phyloP scores from a whole-genome alignment of 805 yeast genomes.

The Candida orba region DNA sequence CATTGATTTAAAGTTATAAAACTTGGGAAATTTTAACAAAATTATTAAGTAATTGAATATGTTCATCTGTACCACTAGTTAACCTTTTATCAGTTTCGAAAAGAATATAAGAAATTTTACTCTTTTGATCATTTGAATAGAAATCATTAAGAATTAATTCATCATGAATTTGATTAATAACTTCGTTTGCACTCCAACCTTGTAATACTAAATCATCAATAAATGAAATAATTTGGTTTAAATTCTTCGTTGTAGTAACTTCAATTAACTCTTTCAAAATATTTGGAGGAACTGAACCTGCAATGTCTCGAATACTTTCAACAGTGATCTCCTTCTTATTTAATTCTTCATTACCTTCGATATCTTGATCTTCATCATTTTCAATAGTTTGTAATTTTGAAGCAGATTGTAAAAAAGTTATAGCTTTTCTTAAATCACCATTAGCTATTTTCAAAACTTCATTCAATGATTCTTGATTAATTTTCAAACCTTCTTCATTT shows the following conservation, averaged over 20 bases:
- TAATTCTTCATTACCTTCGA: conserved; percentile 24
- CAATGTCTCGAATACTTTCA: conserved; percentile 54
- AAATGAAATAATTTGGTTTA: conserved; percentile 28
- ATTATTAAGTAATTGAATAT: conserved; percentile 68
- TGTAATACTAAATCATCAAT: conserved; percentile 50
- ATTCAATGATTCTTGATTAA: conserved; percentile 45
- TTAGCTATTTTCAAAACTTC: conserved; percentile 65
- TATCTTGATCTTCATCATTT: conserved; percentile 30
- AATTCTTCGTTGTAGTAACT: conserved; percentile 28
- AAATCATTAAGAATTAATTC: conserved; percentile 48
- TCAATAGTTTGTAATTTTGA: conserved; percentile 40
- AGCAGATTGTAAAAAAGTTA: conserved; percentile 83
- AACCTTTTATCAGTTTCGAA: conserved; percentile 72
- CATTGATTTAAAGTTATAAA: conserved; percentile 3
- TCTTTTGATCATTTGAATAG: conserved; percentile 49
- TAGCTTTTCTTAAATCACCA: conserved; percentile 92
- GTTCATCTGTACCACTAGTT: conserved; percentile 85
- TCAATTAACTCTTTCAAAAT: conserved; percentile 36
- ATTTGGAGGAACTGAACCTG: conserved; percentile 61
- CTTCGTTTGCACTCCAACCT: conserved; percentile 77
- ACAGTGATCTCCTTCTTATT: conserved; percentile 31
- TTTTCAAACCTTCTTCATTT: conserved; percentile 35
- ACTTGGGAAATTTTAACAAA: conserved; percentile 41
- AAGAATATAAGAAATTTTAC: conserved; percentile 51
- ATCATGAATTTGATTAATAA: conserved; percentile 68